These are phyloP conservation scores for Eleusine coracana DNA, from an alignment of 176 grass and related monocot species.

Conservation along the genomic window DNA sequence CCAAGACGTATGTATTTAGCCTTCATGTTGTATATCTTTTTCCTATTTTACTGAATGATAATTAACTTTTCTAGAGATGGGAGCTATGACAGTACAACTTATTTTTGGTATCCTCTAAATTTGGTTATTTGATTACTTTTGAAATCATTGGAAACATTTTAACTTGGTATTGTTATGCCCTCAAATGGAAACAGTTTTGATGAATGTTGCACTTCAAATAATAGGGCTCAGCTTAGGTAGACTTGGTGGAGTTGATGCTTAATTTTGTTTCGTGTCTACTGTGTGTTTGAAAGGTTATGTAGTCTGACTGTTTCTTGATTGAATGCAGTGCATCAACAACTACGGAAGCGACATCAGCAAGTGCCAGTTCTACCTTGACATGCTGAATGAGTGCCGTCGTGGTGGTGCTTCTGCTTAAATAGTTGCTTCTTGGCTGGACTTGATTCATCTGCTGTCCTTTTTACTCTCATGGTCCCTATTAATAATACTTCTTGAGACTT, in stretches of 20 bases:
- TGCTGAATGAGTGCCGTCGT: slow-evolving; percentile 81
- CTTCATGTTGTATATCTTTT: neutral
- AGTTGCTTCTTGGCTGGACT: neutral
- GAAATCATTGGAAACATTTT: neutral
- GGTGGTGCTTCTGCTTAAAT: slow-evolving; percentile 44
- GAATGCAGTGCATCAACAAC: slow-evolving; percentile 71
- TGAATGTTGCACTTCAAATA: neutral
- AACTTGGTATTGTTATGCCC: neutral
- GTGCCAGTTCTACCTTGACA: slow-evolving; percentile 94
- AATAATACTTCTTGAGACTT: slow-evolving; percentile 39
- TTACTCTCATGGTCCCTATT: slow-evolving; percentile 28
- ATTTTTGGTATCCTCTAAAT: neutral
- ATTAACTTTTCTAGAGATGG: too few relatives aligned
- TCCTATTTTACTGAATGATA: neutral
- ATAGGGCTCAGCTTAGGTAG: neutral
- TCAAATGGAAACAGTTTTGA: neutral
- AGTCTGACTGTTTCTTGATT: neutral
- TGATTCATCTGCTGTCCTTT: neutral
- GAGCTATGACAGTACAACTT: neutral
- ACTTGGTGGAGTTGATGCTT: neutral
- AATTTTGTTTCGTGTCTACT: too few relatives aligned
- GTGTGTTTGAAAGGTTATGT: neutral
- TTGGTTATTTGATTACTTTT: neutral
- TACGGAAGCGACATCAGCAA: slow-evolving; percentile 76
- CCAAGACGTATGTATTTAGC: slow-evolving; percentile 60